Percentiles rank a stretch among this genome's conserved stretches.
These are phyloP conservation scores for Zoysia matrella DNA, from an alignment of 202 grass and related monocot species.

Conservation along the genomic window DNA sequence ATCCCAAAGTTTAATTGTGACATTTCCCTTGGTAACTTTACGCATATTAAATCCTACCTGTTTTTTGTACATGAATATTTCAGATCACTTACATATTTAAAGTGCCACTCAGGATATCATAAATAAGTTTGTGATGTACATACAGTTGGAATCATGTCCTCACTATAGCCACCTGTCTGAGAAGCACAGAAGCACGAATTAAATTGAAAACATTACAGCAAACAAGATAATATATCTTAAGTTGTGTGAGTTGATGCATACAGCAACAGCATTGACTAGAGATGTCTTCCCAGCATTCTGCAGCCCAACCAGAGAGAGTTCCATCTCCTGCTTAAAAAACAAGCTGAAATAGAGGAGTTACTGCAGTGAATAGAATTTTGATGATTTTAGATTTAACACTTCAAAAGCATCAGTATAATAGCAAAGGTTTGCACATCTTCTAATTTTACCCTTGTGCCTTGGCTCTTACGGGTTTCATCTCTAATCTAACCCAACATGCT, in stretches of 20 bases:
- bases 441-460: not conserved
- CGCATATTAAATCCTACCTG: constrained; percentile 99
- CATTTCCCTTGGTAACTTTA: constrained; percentile 99
- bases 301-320: constrained; percentile 89
- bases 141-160: constrained; percentile 99
- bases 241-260: constrained; percentile 48
- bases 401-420: constrained; percentile 4
- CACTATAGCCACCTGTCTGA: constrained; percentile 97
- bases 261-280: constrained; percentile 91
- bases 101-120: constrained; percentile 26
- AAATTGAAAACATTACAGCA: constrained; percentile 52
- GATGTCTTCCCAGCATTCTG: constrained; percentile 99
- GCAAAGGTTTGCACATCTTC: not conserved
- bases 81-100: constrained; percentile 12
- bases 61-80: constrained; percentile 33
- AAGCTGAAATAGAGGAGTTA: constrained; percentile 53
- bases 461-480: no score
- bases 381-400: not conserved
- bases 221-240: constrained; percentile 35
- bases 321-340: constrained; percentile 99
- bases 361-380: constrained; percentile 8
- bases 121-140: constrained; percentile 28
- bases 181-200: constrained; percentile 42
- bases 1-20: constrained; percentile 99
- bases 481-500: no score